Percentiles rank a stretch among this genome's conserved stretches.
phyloP scores from a whole-genome alignment of 2,329 filamentous ascomycete species.

The Trichoderma lentiforme region DNA sequence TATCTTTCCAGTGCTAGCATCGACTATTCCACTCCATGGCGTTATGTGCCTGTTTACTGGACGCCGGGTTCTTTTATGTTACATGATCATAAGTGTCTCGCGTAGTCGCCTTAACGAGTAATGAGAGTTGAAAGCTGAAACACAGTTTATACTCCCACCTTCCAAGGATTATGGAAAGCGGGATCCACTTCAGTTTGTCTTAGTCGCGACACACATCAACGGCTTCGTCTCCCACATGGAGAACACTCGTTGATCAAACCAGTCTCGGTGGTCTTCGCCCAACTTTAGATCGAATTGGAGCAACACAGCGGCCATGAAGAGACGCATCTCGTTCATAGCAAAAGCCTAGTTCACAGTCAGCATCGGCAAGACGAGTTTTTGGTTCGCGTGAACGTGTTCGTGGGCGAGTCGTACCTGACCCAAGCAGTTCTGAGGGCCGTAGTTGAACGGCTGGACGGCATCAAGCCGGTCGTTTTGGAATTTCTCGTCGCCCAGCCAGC shows the following conservation, averaged over 20 bases:
- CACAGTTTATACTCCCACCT: background rate
- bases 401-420: background rate
- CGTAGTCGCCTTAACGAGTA: background rate
- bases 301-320: background rate
- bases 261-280: background rate
- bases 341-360: background rate
- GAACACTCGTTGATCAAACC: background rate
- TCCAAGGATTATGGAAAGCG: background rate
- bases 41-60: background rate
- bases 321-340: background rate
- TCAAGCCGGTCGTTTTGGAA: background rate
- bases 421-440: background rate
- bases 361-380: background rate
- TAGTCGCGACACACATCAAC: background rate
- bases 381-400: background rate
- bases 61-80: background rate
- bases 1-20: background rate
- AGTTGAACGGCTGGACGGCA: background rate
- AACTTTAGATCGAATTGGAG: background rate
- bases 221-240: background rate
- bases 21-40: background rate
- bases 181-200: background rate
- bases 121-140: background rate
- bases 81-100: background rate
- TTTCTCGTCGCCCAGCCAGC: background rate